Evolutionary conservation across 2,329 filamentous ascomycete species (phyloP).

Genomic region (Clarireedia monteithiana): DNA sequence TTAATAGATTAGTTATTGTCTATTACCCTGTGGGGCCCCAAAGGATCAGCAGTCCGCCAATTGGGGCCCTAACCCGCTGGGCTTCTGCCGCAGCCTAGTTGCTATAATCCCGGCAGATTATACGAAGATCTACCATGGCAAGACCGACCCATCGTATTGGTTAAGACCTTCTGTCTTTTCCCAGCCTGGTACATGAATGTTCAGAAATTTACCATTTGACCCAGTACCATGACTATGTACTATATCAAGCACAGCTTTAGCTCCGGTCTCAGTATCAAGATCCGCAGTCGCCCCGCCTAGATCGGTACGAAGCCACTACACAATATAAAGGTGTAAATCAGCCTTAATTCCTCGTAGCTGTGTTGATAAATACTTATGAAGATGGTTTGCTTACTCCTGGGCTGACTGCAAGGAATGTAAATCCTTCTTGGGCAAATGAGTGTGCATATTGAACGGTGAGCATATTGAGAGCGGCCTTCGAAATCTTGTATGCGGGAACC

Average conservation of each 20-base stretch:
- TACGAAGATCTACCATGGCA: neutral
- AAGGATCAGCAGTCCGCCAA: too few species aligned
- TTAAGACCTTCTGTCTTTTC: neutral
- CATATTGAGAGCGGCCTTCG: neutral
- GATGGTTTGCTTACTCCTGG: neutral
- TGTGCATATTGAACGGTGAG: neutral
- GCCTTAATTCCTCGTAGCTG: too few species aligned
- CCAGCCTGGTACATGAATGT: neutral
- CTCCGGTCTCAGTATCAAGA: neutral
- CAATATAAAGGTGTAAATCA: neutral
- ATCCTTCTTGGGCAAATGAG: neutral
- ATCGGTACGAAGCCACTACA: neutral
- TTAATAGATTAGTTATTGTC: too few species aligned
- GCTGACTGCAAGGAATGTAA: neutral
- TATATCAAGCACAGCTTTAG: neutral
- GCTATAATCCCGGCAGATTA: too few species aligned
- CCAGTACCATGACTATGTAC: neutral
- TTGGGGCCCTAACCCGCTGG: too few species aligned
- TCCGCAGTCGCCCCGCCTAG: neutral
- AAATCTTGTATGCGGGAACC: neutral
- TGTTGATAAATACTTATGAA: neutral
- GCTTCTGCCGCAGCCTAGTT: too few species aligned
- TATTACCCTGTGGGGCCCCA: too few species aligned
- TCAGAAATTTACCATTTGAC: neutral
- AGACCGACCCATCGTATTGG: neutral